Evolutionary conservation across 345 rosid species (phyloP), one percentile per base, ranked within the genome.

Genomic region (Moricandia arvensis): DNA sequence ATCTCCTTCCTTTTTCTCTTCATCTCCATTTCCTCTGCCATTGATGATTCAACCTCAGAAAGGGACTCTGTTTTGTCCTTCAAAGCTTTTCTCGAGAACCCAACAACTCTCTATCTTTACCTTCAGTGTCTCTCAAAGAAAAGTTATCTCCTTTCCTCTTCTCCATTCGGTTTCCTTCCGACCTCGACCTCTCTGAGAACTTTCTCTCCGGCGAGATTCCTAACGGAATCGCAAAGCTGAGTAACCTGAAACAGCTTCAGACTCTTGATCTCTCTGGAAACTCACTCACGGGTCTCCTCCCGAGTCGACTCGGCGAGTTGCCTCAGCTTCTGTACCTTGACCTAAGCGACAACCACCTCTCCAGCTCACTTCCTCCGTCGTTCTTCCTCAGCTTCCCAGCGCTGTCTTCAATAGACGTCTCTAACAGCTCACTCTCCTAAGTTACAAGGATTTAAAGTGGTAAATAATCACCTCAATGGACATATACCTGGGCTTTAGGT

Each of bases 381-480:
- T n/a, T n/a, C n/a, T n/a, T n/a, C n/a, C n/a, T n/a, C n/a, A n/a
- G n/a, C n/a, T n/a, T n/a, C n/a, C n/a, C n/a, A n/a, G n/a, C n/a
- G n/a, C n/a, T n/a, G n/a, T n/a, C n/a, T 90, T 88, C 92, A 8
- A 75, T 95, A 0, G 99, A 92, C 34, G 10, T 92, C 15, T 86
- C 97, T 92, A 45, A 79, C 68, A 3, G 89, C 93, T 4, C 80
- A 78, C 66, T 82, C 85, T 63, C 80, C 59, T 45, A 90, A 82
- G 85, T 87, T 95, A 38, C 99, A 95, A 79, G 99, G 96, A 62
- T 62, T 95, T 51, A 87, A 85, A 80, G 68, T 92, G 81, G 96
- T 87, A 21, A 84, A 84, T 43, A 91, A 94, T 83, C 87, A 72
- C n/a, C n/a, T n/a, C n/a, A n/a, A n/a, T n/a, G n/a, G n/a, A n/a